phyloP scores from a whole-genome alignment of 805 yeast species.

The Kodamaea kakaduensis region DNA sequence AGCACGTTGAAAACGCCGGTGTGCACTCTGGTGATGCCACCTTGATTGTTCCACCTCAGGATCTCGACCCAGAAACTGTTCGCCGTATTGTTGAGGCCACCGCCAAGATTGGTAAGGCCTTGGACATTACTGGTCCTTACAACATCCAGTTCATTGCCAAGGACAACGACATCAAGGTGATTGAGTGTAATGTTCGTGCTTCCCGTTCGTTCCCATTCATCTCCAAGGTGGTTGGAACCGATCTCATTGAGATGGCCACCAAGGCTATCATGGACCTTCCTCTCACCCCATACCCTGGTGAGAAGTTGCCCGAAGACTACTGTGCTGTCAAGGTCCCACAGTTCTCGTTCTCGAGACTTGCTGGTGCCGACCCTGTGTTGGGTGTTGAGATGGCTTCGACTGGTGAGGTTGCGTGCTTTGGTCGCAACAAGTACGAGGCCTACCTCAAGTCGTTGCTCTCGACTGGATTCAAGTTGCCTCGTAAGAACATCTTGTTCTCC shows the following conservation, averaged over 20 bases:
- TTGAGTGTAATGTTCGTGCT: constrained; percentile 98
- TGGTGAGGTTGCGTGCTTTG: constrained; percentile 98
- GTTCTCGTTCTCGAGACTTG: constrained; percentile 92
- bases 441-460: constrained; percentile 91
- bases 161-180: constrained; percentile 93
- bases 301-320: constrained; percentile 85
- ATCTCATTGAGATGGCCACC: constrained; percentile 95
- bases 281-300: constrained; percentile 84
- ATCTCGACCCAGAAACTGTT: constrained; percentile 87
- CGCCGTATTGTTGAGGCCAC: constrained; percentile 90
- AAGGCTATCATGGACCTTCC: constrained; percentile 90
- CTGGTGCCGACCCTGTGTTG: constrained; percentile 96
- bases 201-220: constrained; percentile 99
- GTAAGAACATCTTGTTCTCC: constrained; percentile 88
- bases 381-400: constrained; percentile 99
- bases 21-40: constrained; percentile 99
- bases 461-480: constrained; percentile 92
- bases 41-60: constrained; percentile 94
- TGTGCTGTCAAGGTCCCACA: constrained; percentile 97
- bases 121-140: constrained; percentile 95
- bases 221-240: constrained; percentile 94
- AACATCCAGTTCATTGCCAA: constrained; percentile 96
- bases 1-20: constrained; percentile 99
- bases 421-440: constrained; percentile 94
- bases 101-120: constrained; percentile 91